phyloP scores from a whole-genome alignment of 2,329 filamentous ascomycete species.

The Aspergillus chevalieri region DNA sequence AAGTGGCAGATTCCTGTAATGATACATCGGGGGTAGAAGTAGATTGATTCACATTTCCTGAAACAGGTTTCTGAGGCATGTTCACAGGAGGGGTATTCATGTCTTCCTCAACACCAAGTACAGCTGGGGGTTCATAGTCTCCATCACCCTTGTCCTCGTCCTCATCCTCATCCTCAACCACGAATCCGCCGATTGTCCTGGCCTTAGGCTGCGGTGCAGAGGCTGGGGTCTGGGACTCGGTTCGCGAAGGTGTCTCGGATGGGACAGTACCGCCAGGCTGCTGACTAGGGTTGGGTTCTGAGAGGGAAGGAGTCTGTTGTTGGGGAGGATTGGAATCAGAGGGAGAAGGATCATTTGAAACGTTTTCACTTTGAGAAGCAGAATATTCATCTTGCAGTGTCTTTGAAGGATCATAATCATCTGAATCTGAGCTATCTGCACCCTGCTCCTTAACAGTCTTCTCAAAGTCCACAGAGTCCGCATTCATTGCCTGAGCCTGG shows the following conservation, averaged over 20 bases:
- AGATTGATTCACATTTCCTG: conserved; percentile 53
- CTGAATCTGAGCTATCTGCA: conserved; percentile 49
- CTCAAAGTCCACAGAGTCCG: conserved; percentile 27
- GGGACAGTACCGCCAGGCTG: conserved; percentile 21
- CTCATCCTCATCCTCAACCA: conserved; percentile 58
- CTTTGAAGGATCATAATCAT: conserved; percentile 52
- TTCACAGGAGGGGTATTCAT: conserved; percentile 43
- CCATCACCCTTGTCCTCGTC: conserved; percentile 39
- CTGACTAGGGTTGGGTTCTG: conserved; percentile 24
- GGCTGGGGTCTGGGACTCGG: conserved; percentile 30
- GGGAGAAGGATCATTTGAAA: conserved; percentile 17
- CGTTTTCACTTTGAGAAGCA: conserved; percentile 23
- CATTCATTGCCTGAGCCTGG: conserved; percentile 42
- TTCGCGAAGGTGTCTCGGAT: conserved; percentile 28
- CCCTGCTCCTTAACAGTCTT: conserved; percentile 48
- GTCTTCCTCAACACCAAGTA: conserved; percentile 42
- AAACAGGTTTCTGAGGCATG: conserved; percentile 49
- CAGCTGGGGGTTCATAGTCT: conserved; percentile 51
- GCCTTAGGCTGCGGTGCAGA: conserved; percentile 36
- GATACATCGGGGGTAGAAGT: conserved; percentile 54
- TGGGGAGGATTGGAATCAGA: conserved; percentile 17
- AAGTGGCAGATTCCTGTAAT: conserved; percentile 49
- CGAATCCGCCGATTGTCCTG: conserved; percentile 56
- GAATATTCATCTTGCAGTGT: conserved; percentile 38
- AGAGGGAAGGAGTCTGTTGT: conserved; percentile 15